phyloP scores from a whole-genome alignment of 108 stramenopile genomes.

The Nannochloropsis salina region DNA sequence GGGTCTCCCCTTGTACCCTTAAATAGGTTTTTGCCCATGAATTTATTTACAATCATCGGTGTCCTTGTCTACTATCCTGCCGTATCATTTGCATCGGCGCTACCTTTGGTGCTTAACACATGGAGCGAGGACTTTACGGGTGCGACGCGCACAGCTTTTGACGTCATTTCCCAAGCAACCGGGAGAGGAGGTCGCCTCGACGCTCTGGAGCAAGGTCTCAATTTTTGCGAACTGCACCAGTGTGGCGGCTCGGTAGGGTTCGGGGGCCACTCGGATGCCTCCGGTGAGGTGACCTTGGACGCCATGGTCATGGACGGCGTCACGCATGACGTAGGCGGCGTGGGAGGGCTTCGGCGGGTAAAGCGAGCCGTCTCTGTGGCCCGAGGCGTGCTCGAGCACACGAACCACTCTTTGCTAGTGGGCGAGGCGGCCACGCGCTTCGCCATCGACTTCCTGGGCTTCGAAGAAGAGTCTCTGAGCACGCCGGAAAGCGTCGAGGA shows the following conservation, averaged over 20 bases:
- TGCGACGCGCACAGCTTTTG: conserved; percentile 29
- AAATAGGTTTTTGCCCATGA: too few relatives aligned
- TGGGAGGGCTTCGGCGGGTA: conserved; percentile 41
- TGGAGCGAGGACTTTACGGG: conserved; percentile 32
- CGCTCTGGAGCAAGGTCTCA: conserved; percentile 39
- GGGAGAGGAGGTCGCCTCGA: conserved; percentile 22
- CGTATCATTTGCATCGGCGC: not conserved
- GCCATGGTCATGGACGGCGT: conserved; percentile 54
- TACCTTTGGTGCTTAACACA: conserved; percentile 34
- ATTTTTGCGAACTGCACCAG: conserved; percentile 36
- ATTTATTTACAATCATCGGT: too few relatives aligned
- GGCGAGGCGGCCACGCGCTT: conserved; percentile 51
- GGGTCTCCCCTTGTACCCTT: too few relatives aligned
- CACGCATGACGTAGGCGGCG: conserved; percentile 44
- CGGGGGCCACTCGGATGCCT: conserved; percentile 46
- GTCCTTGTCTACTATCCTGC: not conserved
- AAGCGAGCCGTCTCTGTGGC: conserved; percentile 49
- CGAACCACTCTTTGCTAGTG: conserved; percentile 48
- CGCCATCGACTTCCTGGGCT: conserved; percentile 35
- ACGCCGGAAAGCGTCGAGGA: conserved; percentile 33
- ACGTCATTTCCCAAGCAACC: not conserved
- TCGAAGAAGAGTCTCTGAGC: conserved; percentile 30
- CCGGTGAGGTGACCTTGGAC: conserved; percentile 47
- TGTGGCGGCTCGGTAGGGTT: conserved; percentile 45
- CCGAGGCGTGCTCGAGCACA: conserved; percentile 52